Conservation (phyloP, 2,329 filamentous ascomycete species). For the Colletotrichum cereale region DNA sequence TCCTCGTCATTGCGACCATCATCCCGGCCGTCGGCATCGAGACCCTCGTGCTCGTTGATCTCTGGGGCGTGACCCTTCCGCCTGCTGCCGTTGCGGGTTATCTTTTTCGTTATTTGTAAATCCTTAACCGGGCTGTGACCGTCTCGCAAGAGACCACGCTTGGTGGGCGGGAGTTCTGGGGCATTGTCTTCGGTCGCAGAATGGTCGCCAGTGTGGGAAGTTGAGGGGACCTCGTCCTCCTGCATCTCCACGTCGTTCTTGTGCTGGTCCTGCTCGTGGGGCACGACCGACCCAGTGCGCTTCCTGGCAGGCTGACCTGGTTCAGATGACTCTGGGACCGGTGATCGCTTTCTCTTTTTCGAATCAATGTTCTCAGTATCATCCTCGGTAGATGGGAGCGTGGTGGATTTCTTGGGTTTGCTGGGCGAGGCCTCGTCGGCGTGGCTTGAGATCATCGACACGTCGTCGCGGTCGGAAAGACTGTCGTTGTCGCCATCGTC, state of each 20-base stretch:
- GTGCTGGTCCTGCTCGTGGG: conserved; percentile 52
- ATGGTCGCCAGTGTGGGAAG: conserved; percentile 54
- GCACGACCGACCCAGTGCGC: conserved; percentile 62
- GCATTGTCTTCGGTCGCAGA: conserved; percentile 62
- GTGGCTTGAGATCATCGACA: conserved; percentile 54
- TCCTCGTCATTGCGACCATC: conserved; percentile 55
- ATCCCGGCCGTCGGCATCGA: conserved; percentile 45
- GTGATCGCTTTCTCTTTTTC: conserved; percentile 65
- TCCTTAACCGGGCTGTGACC: conserved; percentile 41
- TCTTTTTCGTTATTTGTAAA: conserved; percentile 53
- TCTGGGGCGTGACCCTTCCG: conserved; percentile 49
- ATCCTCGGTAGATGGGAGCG: conserved; percentile 47
- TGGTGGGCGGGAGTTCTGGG: conserved; percentile 54
- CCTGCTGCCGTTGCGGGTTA: conserved; percentile 57
- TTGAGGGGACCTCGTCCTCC: conserved; percentile 53
- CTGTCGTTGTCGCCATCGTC: conserved; percentile 54
- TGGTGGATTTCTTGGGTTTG: conserved; percentile 48
- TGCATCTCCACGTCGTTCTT: conserved; percentile 45
- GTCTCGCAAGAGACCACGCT: conserved; percentile 51
- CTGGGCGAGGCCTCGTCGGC: conserved; percentile 52
- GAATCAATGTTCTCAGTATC: conserved; percentile 54
- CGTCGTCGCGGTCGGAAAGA: conserved; percentile 56
- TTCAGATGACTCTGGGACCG: conserved; percentile 58
- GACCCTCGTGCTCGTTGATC: conserved; percentile 43
- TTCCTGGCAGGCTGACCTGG: conserved; percentile 65